These are phyloP conservation scores for Saturnispora sekii DNA, from an alignment of 805 yeast genomes.

Conservation along the genomic window DNA sequence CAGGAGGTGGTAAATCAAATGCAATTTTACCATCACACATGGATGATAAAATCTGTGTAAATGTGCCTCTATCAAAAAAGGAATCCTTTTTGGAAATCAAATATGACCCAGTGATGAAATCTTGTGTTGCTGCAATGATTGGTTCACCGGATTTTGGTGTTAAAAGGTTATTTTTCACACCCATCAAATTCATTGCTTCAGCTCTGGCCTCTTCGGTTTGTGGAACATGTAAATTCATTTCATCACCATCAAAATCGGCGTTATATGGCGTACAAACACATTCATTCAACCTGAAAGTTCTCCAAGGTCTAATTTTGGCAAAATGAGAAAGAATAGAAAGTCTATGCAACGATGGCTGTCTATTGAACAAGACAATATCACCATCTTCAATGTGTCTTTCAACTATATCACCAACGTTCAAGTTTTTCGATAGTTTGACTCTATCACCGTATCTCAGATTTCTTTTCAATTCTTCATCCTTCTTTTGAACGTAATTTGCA, in stretches of 20 bases:
- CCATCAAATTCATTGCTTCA: conserved; percentile 98
- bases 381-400: conserved; percentile 98
- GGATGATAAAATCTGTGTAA: conserved; percentile 79
- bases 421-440: conserved; percentile 59
- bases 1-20: conserved; percentile 93
- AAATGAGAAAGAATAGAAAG: conserved; percentile 89
- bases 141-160: conserved; percentile 99
- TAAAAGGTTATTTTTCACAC: conserved; percentile 86
- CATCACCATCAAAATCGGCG: conserved; percentile 99
- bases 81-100: conserved; percentile 89
- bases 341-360: conserved; percentile 97
- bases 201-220: conserved; percentile 95
- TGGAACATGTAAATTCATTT: conserved; percentile 98
- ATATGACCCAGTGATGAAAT: conserved; percentile 94
- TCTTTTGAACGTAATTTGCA: conserved; percentile 83
- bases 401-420: conserved; percentile 83
- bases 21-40: conserved; percentile 89
- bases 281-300: conserved; percentile 92
- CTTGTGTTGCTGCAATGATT: conserved; percentile 98
- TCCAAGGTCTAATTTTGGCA: conserved; percentile 95
- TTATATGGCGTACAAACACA: conserved; percentile 99
- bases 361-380: conserved; percentile 87
- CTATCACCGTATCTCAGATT: conserved; percentile 87
- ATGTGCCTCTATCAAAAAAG: conserved; percentile 78
- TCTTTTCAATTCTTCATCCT: conserved; percentile 76